phyloP scores from a whole-genome alignment of 2,329 filamentous ascomycete genomes.

The Ascochyta clinopodiicola region DNA sequence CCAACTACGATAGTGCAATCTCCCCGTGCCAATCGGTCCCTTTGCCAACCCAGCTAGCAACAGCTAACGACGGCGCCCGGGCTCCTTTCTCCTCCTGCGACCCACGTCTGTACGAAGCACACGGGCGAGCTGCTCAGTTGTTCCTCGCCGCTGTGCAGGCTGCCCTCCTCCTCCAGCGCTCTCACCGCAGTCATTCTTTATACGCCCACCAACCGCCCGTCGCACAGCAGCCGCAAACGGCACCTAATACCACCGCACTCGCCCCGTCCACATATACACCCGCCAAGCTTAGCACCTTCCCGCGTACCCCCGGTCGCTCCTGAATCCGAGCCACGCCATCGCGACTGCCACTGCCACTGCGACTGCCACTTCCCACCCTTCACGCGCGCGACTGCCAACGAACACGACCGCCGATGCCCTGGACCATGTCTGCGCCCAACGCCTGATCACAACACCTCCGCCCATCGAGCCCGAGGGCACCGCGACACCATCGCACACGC shows the following conservation, averaged over 20 bases:
- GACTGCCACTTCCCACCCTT: constrained; percentile 1
- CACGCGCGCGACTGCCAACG: constrained; percentile 9
- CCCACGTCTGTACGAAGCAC: constrained; percentile 13
- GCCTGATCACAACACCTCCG: constrained; percentile 15
- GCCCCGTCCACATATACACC: constrained; percentile 14
- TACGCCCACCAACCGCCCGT: constrained; percentile 19
- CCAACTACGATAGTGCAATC: constrained; percentile 9
- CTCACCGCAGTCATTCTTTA: constrained; percentile 52
- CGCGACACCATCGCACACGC: constrained; percentile 15
- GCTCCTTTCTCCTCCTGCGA: constrained; percentile 17
- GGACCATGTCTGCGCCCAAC: constrained; percentile 21
- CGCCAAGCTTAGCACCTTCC: constrained; percentile 29
- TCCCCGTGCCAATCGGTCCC: constrained; percentile 17
- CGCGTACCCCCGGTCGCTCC: constrained; percentile 27
- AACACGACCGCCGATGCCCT: constrained; percentile 5
- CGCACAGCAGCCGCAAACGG: constrained; percentile 19
- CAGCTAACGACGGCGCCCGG: constrained; percentile 17
- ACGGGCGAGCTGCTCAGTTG: constrained; percentile 20
- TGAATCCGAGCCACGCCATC: constrained; percentile 15
- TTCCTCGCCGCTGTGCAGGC: constrained; percentile 25
- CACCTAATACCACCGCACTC: constrained; percentile 22
- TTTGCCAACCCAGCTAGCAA: constrained; percentile 7
- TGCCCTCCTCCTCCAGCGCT: constrained; percentile 23
- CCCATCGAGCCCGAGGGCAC: constrained; percentile 18
- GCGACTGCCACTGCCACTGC: constrained; percentile 12